Conservation (phyloP, 805 yeast species). For the Nadsonia fulvescens region DNA sequence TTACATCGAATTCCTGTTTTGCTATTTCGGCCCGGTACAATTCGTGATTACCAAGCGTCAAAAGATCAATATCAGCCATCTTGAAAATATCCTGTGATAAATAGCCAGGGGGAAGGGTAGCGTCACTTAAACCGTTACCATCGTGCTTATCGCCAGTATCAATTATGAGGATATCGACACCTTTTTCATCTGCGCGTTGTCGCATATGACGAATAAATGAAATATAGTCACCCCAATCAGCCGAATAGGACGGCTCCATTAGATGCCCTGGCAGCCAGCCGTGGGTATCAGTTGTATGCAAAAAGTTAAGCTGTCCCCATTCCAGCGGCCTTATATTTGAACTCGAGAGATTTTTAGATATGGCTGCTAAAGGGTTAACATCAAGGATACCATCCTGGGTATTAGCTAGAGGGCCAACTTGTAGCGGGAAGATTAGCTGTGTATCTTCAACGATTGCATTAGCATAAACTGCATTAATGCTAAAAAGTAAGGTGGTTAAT, state of each 20-base stretch:
- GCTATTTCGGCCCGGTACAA: conserved; percentile 53
- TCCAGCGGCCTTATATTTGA: too few relatives aligned
- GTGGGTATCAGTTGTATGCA: conserved; percentile 94
- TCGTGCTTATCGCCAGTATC: conserved; percentile 93
- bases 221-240: conserved; percentile 84
- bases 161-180: conserved; percentile 50
- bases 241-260: conserved; percentile 57
- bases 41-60: conserved; percentile 87
- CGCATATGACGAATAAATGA: conserved; percentile 44
- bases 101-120: conserved; percentile 54
- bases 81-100: conserved; percentile 45
- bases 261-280: conserved; percentile 88
- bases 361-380: too few relatives aligned
- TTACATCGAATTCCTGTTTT: conserved; percentile 39
- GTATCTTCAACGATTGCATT: too few relatives aligned
- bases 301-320: too few relatives aligned
- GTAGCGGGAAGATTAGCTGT: too few relatives aligned
- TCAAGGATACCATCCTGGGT: too few relatives aligned
- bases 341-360: too few relatives aligned
- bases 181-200: conserved; percentile 23
- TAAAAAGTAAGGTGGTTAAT: too few relatives aligned
- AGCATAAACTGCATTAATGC: too few relatives aligned
- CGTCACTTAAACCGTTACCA: conserved; percentile 81
- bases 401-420: too few relatives aligned
- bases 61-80: conserved; percentile 46